Base-by-base conservation (phyloP, 257 asterid genomes). In the Asclepias syriaca region DNA sequence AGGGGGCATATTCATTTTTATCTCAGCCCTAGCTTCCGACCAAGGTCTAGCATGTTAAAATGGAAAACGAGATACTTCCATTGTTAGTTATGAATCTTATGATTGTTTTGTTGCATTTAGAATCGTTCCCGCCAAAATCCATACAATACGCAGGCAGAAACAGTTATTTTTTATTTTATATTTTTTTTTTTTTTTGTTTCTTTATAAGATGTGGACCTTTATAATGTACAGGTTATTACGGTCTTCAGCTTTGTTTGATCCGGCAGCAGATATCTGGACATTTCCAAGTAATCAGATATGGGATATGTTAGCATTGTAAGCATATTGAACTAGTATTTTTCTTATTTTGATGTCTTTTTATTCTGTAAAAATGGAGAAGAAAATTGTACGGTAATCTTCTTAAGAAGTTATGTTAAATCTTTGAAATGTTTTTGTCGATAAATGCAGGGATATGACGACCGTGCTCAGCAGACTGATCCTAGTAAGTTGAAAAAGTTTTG, bases 401-500 rank as follows among this genome's bases (percentile, higher is more conserved):
- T 49, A 48, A 27, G 29, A 27, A 46, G n/a, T 46, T 19, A 2
- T 15, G 5, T 12, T 53, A 16, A 37, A 72, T 21, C 6, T 37
- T 39, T 68, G 64, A 5, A 19, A 56, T 46, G 32, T 27, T 65
- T 37, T 5, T 71, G 50, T 72, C 12, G 69, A 18, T 55, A 74
- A 66, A 59, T 84, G 87, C 85, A 91, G 97, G 96, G 74, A 19
- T 24, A 2, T 56, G 77, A 73, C 71, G 85, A 81, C 50, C 78
- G 78, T 49, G 70, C 75, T 68, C 85, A 80, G 80, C 87, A 85
- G 80, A 72, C 74, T 81, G 90, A 88, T 77, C 87, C 92, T 73
- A 90, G 97, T 92, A 88, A 37, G 79, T 21, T 70, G 55, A 14
- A 37, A 37, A 37, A 34, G 6, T 37, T 61, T 34, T 61, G 46